These are phyloP conservation scores for Opeltia flavorubescens DNA, from an alignment of 495 filamentous ascomycete genomes.

Conservation along the genomic window DNA sequence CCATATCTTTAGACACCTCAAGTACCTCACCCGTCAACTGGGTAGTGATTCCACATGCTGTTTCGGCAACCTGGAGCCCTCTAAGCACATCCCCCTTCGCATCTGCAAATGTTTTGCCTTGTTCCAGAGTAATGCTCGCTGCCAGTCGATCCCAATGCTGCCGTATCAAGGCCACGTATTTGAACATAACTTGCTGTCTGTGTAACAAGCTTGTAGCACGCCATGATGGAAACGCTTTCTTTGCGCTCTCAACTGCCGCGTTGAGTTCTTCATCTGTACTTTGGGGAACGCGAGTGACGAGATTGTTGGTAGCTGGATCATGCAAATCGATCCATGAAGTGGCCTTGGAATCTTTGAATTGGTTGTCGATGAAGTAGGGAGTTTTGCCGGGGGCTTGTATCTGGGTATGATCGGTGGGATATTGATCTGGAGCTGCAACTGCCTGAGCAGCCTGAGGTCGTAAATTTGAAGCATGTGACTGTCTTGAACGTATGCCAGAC, in stretches of 20 bases:
- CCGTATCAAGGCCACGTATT: constrained; percentile 77
- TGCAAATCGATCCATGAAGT: constrained; percentile 79
- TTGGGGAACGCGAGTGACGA: constrained; percentile 95
- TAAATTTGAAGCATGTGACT: background rate
- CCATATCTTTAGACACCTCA: constrained; percentile 98
- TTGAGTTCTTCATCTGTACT: constrained; percentile 80
- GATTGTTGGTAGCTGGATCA: constrained; percentile 94
- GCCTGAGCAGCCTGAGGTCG: constrained; percentile 37
- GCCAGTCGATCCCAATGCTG: constrained; percentile 93
- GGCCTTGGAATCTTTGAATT: constrained; percentile 64
- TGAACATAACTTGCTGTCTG: constrained; percentile 95
- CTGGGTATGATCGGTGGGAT: constrained; percentile 69
- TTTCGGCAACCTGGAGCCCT: constrained; percentile 93
- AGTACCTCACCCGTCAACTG: constrained; percentile 88
- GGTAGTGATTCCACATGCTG: constrained; percentile 85
- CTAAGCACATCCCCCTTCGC: constrained; percentile 90
- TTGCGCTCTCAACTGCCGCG: constrained; percentile 74
- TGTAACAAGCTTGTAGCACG: constrained; percentile 67
- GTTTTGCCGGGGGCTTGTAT: constrained; percentile 66
- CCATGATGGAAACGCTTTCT: constrained; percentile 87
- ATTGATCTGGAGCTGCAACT: constrained; percentile 46
- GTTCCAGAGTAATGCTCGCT: constrained; percentile 90
- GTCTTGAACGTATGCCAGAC: too few relatives aligned
- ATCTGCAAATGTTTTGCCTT: constrained; percentile 97
- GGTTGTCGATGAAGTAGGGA: constrained; percentile 82